phyloP scores from a whole-genome alignment of 371 early-diverging fungal species.

The Lichtheimia ramosa region DNA sequence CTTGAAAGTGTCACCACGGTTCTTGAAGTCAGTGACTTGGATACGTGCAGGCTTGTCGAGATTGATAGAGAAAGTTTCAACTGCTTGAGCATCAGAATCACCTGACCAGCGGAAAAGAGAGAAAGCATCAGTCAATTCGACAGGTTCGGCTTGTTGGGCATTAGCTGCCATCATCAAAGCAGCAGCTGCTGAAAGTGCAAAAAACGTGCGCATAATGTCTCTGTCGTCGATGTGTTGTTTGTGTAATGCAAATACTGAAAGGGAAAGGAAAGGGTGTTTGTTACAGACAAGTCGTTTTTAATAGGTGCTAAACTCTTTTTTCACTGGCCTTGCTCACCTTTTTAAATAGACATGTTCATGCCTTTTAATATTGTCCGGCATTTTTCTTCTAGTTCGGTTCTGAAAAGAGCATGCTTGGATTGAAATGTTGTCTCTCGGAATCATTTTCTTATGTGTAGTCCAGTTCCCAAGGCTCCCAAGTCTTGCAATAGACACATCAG shows the following conservation, averaged over 20 bases:
- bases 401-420: slow-evolving; percentile 4
- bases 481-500: too few species aligned
- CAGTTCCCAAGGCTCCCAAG: too few species aligned
- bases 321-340: too few species aligned
- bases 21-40: slow-evolving; percentile 46
- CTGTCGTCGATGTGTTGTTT: background rate
- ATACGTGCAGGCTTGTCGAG: slow-evolving; percentile 32
- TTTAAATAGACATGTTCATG: background rate
- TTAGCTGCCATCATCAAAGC: slow-evolving; percentile 8
- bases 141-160: slow-evolving; percentile 5
- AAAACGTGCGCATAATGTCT: slow-evolving; percentile 16
- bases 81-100: slow-evolving; percentile 21
- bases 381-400: slow-evolving; percentile 7
- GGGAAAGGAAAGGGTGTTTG: background rate
- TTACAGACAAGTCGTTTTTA: background rate
- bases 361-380: slow-evolving; percentile 6
- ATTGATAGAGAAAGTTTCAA: slow-evolving; percentile 32
- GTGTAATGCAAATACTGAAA: background rate
- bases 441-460: too few species aligned
- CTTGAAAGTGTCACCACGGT: slow-evolving; percentile 45
- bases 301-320: too few species aligned
- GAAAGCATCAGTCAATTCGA: slow-evolving; percentile 19
- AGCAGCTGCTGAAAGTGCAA: slow-evolving; percentile 18
- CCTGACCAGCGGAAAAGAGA: slow-evolving; percentile 43
- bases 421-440: background rate